Conservation (phyloP, 2,329 filamentous ascomycete genomes). For the Raffaelea ambrosiae region DNA sequence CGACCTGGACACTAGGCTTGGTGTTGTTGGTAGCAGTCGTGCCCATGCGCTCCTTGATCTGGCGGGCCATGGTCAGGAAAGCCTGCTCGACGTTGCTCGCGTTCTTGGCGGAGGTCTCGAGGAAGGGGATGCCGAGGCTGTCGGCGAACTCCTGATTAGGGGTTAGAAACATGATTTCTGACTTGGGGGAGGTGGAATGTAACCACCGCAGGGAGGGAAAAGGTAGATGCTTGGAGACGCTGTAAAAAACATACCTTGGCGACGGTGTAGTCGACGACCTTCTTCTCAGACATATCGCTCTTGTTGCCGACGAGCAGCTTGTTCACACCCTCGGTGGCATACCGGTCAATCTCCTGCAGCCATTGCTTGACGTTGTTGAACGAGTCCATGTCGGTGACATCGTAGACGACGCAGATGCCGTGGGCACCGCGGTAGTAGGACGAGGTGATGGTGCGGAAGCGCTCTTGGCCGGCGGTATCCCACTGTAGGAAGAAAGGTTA, state of each 20-base stretch:
- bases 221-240: neutral
- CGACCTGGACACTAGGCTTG: conserved; percentile 95
- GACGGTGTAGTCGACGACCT: conserved; percentile 98
- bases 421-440: conserved; percentile 99
- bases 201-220: neutral
- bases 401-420: conserved; percentile 99
- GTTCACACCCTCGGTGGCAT: conserved; percentile 98
- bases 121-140: conserved; percentile 96
- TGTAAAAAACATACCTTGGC: conserved; percentile 71
- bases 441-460: conserved; percentile 98
- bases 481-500: conserved; percentile 52
- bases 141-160: conserved; percentile 89
- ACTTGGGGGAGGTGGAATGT: neutral
- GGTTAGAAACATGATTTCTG: neutral
- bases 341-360: conserved; percentile 99
- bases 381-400: conserved; percentile 99
- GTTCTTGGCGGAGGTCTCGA: conserved; percentile 99
- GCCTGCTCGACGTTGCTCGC: conserved; percentile 99
- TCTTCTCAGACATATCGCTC: conserved; percentile 99
- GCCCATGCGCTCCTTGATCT: conserved; percentile 99
- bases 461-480: conserved; percentile 98
- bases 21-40: conserved; percentile 93
- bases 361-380: conserved; percentile 99
- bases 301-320: conserved; percentile 99
- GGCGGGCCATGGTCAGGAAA: conserved; percentile 98